Evolutionary conservation across 163 green algal genomes (phyloP), one percentile per base, ranked within the genome.

Genomic region (Scenedesmus sp.): DNA sequence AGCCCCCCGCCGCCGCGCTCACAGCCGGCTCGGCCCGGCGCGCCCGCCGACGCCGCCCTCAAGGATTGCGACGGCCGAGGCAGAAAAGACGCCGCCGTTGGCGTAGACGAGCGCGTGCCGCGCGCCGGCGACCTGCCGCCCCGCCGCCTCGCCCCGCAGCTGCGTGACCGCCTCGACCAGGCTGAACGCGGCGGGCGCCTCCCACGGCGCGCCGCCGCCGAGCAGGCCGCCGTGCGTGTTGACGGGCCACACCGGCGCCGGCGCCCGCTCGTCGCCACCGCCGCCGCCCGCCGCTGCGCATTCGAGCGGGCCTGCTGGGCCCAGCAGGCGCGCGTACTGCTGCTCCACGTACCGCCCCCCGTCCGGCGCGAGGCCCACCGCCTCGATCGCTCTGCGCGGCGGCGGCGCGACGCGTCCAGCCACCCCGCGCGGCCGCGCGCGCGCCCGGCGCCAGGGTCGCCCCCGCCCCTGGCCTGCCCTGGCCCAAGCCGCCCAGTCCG

Each of bases 141-240:
- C 75, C 44, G 14, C 54, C 51, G 75, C 75, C 26, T 77, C 64
- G 9, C 75, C 62, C 34, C 75, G 60, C 63, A 82, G 39, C 63
- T 82, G 75, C 31, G 51, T 26, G 1, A 75, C 63, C 34, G 75
- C 75, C 56, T 82, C 75, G 29, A 70, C 56, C 26, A 82, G 31
- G 36, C 75, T 50, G 28, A 63, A 36, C 75, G 69, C 69, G 28
- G 75, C 75, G 39, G 75, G 63, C 6, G 71, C 75, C 56, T 82
- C 75, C 64, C 75, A 82, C 11, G 75, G 75, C 18, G 75, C 75
- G 28, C 75, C 75, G 63, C 71, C 69, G 31, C 75, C 75, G 7
- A 82, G 29, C 18, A 82, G 39, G 20, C 75, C 75, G 20, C 75
- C 75, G 48, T 82, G 75, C 22, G 75, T 82, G 56, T 82, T 82